These are phyloP conservation scores for Cryphonectria radicalis DNA, from an alignment of 2,329 filamentous ascomycete species.

Conservation along the genomic window DNA sequence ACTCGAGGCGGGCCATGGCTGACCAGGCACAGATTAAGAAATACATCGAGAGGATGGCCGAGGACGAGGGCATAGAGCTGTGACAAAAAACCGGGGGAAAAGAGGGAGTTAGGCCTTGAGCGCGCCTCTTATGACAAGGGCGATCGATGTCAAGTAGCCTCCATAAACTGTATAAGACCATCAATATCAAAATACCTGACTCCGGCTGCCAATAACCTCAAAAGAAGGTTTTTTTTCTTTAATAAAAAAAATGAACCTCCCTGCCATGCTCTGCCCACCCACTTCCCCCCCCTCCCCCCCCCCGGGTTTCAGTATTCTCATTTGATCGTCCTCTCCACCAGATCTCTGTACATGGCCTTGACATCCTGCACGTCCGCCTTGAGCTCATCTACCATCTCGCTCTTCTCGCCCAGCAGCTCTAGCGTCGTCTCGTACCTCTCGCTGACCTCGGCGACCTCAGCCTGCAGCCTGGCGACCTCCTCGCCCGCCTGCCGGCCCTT, in stretches of 20 bases:
- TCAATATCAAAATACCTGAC: slow-evolving; percentile 25
- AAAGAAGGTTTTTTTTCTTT: background rate
- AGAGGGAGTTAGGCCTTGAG: no score
- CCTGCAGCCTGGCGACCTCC: slow-evolving; percentile 68
- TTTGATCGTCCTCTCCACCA: slow-evolving; percentile 83
- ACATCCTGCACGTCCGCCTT: slow-evolving; percentile 87
- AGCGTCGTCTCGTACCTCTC: slow-evolving; percentile 86
- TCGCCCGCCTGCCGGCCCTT: slow-evolving; percentile 63
- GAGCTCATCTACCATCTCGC: slow-evolving; percentile 90
- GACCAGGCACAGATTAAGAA: slow-evolving; percentile 61
- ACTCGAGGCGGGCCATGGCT: slow-evolving; percentile 12
- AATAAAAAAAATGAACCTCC: background rate
- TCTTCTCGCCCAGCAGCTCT: slow-evolving; percentile 96
- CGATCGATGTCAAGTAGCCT: background rate
- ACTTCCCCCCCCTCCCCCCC: background rate
- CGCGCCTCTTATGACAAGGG: background rate
- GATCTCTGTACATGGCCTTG: slow-evolving; percentile 93
- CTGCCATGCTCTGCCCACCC: background rate
- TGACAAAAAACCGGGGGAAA: slow-evolving; percentile 28
- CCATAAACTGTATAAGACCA: slow-evolving; percentile 18
- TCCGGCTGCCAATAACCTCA: slow-evolving; percentile 13
- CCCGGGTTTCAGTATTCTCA: slow-evolving; percentile 38
- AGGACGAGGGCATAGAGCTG: slow-evolving; percentile 79
- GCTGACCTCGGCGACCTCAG: slow-evolving; percentile 70
- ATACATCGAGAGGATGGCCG: slow-evolving; percentile 78